A percentile compares a stretch with the other conserved stretches of the same genome.
These are phyloP conservation scores for Dentiscutata heterogama DNA, from an alignment of 371 early-diverging fungal species.

Conservation along the genomic window DNA sequence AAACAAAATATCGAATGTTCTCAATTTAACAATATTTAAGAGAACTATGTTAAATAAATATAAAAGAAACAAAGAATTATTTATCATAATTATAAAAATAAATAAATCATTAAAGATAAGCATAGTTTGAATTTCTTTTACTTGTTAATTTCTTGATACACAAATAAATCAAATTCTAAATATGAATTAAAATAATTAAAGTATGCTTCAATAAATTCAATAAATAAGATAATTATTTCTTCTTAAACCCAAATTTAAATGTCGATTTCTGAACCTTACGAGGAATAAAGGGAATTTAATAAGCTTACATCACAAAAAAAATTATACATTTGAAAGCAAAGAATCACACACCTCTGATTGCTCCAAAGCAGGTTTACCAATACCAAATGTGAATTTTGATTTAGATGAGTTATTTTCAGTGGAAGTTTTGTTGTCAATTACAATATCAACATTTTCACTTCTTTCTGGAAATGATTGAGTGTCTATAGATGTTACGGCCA, in stretches of 20 bases:
- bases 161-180: too few species aligned
- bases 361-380: not conserved
- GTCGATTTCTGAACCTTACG: slow-evolving; percentile 8
- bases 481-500: not conserved
- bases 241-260: slow-evolving; percentile 32
- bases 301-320: not conserved
- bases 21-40: too few species aligned
- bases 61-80: too few species aligned
- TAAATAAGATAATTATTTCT: not conserved
- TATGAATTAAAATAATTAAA: not conserved
- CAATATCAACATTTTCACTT: not conserved
- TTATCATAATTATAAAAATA: too few species aligned
- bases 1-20: too few species aligned
- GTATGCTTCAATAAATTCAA: not conserved
- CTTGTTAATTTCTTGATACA: too few species aligned
- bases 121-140: too few species aligned
- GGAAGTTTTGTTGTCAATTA: not conserved
- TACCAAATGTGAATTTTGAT: slow-evolving; percentile 25
- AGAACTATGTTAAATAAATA: too few species aligned
- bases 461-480: not conserved
- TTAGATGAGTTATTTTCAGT: not conserved
- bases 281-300: not conserved
- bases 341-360: slow-evolving; percentile 10
- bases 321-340: not conserved
- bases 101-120: too few species aligned